Percentiles rank a stretch among this genome's conserved stretches.
phyloP scores from a whole-genome alignment of 2,329 filamentous ascomycete genomes.

The Periconia digitata region DNA sequence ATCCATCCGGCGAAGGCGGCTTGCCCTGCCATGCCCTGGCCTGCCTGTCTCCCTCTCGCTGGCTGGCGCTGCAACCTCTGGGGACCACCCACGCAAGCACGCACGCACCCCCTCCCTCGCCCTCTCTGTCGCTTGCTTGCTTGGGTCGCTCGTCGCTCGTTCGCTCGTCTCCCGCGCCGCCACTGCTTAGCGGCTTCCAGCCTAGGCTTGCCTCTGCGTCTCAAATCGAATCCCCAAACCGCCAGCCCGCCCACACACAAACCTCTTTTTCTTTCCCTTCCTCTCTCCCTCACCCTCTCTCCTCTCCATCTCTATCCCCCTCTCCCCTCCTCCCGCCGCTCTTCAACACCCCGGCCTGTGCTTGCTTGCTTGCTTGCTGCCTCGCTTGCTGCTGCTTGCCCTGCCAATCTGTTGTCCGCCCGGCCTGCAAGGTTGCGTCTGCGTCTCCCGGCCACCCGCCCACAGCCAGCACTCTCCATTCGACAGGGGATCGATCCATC shows the following conservation, averaged over 20 bases:
- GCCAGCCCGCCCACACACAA: constrained; percentile 8
- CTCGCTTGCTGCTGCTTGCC: constrained; percentile 4
- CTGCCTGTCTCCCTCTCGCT: background rate
- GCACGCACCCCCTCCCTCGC: no score
- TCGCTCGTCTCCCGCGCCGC: no score
- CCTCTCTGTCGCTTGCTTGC: constrained; percentile 1
- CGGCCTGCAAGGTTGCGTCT: constrained; percentile 14
- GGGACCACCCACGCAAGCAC: no score
- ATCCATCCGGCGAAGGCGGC: no score
- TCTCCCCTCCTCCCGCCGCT: constrained; percentile 10
- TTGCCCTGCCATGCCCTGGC: background rate
- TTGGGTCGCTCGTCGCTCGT: constrained; percentile 5
- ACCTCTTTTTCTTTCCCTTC: constrained; percentile 7
- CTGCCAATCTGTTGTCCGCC: constrained; percentile 4
- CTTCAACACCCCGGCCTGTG: background rate
- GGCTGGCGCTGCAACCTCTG: no score
- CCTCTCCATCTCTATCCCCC: constrained; percentile 10
- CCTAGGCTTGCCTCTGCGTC: no score
- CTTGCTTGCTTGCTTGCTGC: constrained; percentile 3
- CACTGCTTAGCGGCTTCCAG: no score
- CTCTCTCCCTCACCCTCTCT: constrained; percentile 8
- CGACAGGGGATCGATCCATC: constrained; percentile 11
- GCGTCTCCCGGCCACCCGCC: constrained; percentile 9
- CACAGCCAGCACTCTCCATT: constrained; percentile 13
- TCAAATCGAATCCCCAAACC: no score